phyloP scores from a whole-genome alignment of 2,329 filamentous ascomycete genomes.

The Coniochaeta prunicola region DNA sequence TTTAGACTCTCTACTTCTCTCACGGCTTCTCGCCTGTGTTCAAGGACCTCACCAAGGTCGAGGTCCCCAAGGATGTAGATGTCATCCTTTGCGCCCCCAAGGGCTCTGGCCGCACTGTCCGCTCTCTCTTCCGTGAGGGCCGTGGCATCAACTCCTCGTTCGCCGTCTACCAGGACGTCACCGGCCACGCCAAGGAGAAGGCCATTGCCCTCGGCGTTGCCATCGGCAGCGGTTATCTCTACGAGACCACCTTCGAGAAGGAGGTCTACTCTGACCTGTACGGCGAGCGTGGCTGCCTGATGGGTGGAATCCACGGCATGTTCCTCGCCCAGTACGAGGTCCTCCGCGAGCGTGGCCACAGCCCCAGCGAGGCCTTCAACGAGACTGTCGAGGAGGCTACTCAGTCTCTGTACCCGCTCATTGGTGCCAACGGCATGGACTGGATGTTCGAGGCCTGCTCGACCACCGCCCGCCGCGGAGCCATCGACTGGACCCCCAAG shows the following conservation, averaged over 20 bases:
- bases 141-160: constrained; percentile 99
- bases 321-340: constrained; percentile 99
- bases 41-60: constrained; percentile 98
- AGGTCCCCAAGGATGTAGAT: constrained; percentile 90
- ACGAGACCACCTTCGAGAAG: constrained; percentile 99
- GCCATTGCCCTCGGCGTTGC: constrained; percentile 94
- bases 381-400: constrained; percentile 99
- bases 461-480: constrained; percentile 94
- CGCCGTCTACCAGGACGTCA: constrained; percentile 97
- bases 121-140: constrained; percentile 97
- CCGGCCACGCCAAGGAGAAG: constrained; percentile 96
- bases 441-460: constrained; percentile 99
- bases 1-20: constrained; percentile 97
- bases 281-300: constrained; percentile 98
- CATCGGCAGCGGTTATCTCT: constrained; percentile 96
- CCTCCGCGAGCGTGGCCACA: constrained; percentile 96
- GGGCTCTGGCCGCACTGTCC: constrained; percentile 97
- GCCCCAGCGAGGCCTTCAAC: constrained; percentile 98
- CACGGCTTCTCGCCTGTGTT: constrained; percentile 99
- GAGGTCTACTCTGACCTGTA: constrained; percentile 99
- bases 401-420: constrained; percentile 94
- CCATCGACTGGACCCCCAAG: constrained; percentile 94
- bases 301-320: constrained; percentile 99
- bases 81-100: constrained; percentile 99
- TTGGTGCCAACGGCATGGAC: constrained; percentile 97